phyloP scores from a whole-genome alignment of 2,329 filamentous ascomycete species.

The Apiospora hydei region DNA sequence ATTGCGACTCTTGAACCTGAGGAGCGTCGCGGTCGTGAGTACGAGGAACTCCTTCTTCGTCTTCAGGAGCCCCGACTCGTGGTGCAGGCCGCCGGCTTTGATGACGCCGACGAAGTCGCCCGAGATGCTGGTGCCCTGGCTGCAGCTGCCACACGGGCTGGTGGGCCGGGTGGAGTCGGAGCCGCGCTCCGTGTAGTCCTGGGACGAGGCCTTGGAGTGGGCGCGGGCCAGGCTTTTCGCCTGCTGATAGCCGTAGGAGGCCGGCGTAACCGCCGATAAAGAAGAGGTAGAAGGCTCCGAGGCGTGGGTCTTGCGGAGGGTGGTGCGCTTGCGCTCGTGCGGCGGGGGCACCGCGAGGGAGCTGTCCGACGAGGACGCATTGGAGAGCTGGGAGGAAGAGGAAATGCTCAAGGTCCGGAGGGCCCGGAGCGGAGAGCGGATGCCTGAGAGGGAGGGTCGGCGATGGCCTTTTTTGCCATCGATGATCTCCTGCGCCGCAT shows the following conservation, averaged over 20 bases:
- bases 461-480: conserved; percentile 35
- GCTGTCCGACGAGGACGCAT: conserved; percentile 37
- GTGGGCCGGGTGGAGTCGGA: conserved; percentile 42
- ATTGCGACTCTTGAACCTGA: conserved; percentile 57
- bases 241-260: neutral
- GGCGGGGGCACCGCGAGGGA: conserved; percentile 33
- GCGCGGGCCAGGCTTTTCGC: conserved; percentile 37
- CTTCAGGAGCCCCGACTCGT: conserved; percentile 57
- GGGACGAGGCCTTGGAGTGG: conserved; percentile 41
- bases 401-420: conserved; percentile 42
- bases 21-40: conserved; percentile 56
- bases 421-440: conserved; percentile 41
- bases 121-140: conserved; percentile 39
- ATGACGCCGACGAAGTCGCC: conserved; percentile 42
- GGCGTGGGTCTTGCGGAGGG: conserved; percentile 35
- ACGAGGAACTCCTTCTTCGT: conserved; percentile 59
- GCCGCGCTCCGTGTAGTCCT: conserved; percentile 36
- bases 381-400: conserved; percentile 38
- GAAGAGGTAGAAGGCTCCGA: conserved; percentile 27
- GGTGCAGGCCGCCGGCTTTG: conserved; percentile 56
- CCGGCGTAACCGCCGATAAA: neutral
- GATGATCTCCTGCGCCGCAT: conserved; percentile 33
- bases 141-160: conserved; percentile 39
- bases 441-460: conserved; percentile 40
- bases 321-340: conserved; percentile 33